Evolutionary conservation across 768 basidiomycete species (phyloP).

Genomic region (Kwoniella heveanensis): DNA sequence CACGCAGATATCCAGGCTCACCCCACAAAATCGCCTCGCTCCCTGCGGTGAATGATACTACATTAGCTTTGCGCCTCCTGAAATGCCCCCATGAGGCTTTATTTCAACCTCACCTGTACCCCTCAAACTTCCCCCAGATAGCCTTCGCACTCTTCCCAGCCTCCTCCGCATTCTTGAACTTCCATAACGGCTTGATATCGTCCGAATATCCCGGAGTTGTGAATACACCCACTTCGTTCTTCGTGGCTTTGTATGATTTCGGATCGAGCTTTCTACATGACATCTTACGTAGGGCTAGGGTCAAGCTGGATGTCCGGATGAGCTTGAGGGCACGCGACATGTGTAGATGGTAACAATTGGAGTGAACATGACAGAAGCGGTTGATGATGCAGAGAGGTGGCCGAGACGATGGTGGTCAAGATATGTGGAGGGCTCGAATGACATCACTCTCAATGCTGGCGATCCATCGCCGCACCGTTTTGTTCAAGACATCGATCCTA

Average conservation of each 20-base stretch:
- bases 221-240: conserved; percentile 53
- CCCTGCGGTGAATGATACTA: background rate
- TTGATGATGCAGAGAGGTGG: background rate
- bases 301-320: background rate
- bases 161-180: conserved; percentile 46
- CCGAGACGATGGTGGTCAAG: background rate
- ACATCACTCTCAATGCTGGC: conserved; percentile 1
- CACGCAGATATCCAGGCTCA: no score
- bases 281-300: background rate
- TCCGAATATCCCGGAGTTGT: conserved; percentile 52
- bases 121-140: conserved; percentile 42
- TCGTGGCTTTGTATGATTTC: conserved; percentile 23
- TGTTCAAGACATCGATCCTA: no score
- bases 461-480: no score
- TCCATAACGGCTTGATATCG: conserved; percentile 47
- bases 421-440: background rate
- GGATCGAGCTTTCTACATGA: background rate
- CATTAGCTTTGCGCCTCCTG: background rate
- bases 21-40: conserved; percentile 40
- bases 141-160: conserved; percentile 36
- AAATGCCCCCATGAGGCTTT: no score
- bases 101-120: conserved; percentile 33
- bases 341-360: background rate
- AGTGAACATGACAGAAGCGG: no score
- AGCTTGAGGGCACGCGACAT: background rate